Evolutionary conservation across 2,329 filamentous ascomycete species (phyloP), one percentile per base, ranked within the genome.

Genomic region (Nakataea oryzae): DNA sequence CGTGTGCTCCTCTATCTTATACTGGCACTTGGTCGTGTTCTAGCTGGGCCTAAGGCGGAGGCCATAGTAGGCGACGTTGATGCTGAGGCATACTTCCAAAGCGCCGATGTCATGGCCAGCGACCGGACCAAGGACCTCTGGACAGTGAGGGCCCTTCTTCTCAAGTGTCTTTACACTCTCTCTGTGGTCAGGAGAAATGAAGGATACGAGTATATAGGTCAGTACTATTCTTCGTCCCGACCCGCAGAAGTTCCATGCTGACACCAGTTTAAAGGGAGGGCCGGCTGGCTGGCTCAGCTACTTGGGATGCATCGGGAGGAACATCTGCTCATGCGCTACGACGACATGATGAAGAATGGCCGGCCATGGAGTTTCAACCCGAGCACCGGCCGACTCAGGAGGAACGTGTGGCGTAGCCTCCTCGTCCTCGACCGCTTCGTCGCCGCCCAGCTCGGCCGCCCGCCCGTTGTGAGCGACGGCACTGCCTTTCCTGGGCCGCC

Each of bases 91-190:
- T 61, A 57, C 34, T 61, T 57, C 17, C 60, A 61, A 27, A 61
- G 54, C 26, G 60, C 47, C 60, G 47, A 50, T 21, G 32, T 21
- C 28, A 27, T 34, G 30, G 17, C 28, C 50, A 41, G 12, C 29
- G 32, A 26, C 26, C 32, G 17, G 50, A 41, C 27, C 28, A 56
- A 61, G 28, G 81, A 86, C 62, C 81, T 88, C 63, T 87, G 85
- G 82, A 84, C 83, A 14, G 79, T 89, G 58, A 85, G 88, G 68
- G 84, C 84, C 2, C 73, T 88, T 56, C 73, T 83, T 0, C 72
- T 89, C 47, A 87, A 88, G 81, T 79, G 85, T 0, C 71, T 87
- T 2, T 89, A 87, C 67, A 84, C 82, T 79, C 72, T 89, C 21
- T 77, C 80, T 2, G 78, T 84, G 17, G 85, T 84, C 0, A 86